Conservation (phyloP, 2,329 filamentous ascomycete genomes). For the Cladosporium sp. region DNA sequence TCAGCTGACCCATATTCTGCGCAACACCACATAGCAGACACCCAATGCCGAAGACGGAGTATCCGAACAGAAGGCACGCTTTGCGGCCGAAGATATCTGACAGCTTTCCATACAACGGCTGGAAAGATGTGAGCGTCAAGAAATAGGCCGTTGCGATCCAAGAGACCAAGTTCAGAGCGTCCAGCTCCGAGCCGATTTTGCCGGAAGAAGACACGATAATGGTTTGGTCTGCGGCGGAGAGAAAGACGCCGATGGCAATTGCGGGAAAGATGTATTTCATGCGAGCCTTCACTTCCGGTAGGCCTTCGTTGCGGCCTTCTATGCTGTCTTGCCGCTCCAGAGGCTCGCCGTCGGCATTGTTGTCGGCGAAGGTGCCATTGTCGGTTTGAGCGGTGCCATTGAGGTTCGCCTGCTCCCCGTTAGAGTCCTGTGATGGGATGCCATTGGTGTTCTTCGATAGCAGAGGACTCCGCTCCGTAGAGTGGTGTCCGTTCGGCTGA, state of each 20-base stretch:
- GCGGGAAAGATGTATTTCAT: slow-evolving; percentile 59
- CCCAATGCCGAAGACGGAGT: slow-evolving; percentile 61
- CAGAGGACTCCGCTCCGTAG: slow-evolving; percentile 7
- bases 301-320: slow-evolving; percentile 34
- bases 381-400: neutral
- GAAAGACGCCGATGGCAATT: slow-evolving; percentile 61
- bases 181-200: slow-evolving; percentile 69
- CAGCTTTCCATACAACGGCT: slow-evolving; percentile 69
- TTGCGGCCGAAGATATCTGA: slow-evolving; percentile 70
- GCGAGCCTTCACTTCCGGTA: slow-evolving; percentile 46
- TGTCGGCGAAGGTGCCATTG: slow-evolving; percentile 9
- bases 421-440: too few relatives aligned
- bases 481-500: neutral
- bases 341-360: slow-evolving; percentile 26
- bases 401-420: neutral
- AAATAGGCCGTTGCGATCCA: slow-evolving; percentile 74
- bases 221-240: slow-evolving; percentile 72
- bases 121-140: slow-evolving; percentile 69
- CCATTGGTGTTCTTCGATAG: neutral
- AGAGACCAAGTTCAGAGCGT: slow-evolving; percentile 68
- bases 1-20: slow-evolving; percentile 60
- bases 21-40: slow-evolving; percentile 62
- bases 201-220: slow-evolving; percentile 75
- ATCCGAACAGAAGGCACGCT: slow-evolving; percentile 59
- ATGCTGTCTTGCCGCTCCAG: slow-evolving; percentile 33